Base-by-base conservation (phyloP, 306 rosid species). In the Dicorynia guianensis region DNA sequence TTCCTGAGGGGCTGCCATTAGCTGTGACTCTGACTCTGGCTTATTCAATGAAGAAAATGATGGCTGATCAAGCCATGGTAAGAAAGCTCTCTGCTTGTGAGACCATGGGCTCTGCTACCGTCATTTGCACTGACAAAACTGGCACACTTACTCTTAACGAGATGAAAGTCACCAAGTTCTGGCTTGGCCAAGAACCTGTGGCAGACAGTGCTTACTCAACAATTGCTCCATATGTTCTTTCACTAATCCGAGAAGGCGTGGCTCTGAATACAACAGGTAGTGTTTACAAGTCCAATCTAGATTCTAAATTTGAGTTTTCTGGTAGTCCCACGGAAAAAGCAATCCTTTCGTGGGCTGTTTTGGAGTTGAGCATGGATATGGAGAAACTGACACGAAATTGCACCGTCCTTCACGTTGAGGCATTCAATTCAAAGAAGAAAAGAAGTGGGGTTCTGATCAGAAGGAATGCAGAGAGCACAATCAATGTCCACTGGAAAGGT, bases 261-360 rank as follows among this genome's bases (percentile, higher is more conserved):
- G 75, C 80, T 5, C 40, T 80, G 1, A 84, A 77, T 59, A 80
- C 81, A 0, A 84, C 76, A 1, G 80, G 82, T 4, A 68, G 71
- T 54, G 66, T 72, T 10, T 65, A 71, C 56, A 67, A 4, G 47
- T 38, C 30, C 30, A 25, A 25, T 25, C 58, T n/a, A 44, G 67
- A 39, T 13, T 72, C 76, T 0, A 65, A 63, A 15, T 63, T 72
- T 7, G 86, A 87, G 72, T 47, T 81, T 70, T 67, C 81, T 0
- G 83, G 88, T 0, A 81, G 87, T 65, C 87, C 87, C 38, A 84
- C 87, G 4, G 88, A 84, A 71, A 79, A 87, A 8, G 85, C 91
- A 8, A 76, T 87, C 53, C 87, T 87, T 68, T 87, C 81, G 2
- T 87, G 85, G 88, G 87, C 87, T 34, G 77, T 76, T 46, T 2